Percentiles rank a stretch among this genome's conserved stretches.
phyloP scores from a whole-genome alignment of 2,329 filamentous ascomycete species.

The Knoxdaviesia capensis region DNA sequence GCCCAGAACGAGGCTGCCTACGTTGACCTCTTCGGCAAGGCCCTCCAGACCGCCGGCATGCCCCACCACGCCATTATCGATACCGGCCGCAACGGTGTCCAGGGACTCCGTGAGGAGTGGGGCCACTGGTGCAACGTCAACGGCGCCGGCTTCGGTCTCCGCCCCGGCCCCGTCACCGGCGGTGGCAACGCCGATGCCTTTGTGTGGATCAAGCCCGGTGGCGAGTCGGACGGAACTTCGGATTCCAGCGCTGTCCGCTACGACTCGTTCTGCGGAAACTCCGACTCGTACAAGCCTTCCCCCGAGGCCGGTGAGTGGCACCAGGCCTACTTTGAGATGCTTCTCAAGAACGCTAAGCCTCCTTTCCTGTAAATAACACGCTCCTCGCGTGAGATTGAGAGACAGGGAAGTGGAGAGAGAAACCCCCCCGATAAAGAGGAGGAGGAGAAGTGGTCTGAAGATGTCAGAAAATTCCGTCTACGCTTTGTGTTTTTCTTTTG shows the following conservation, averaged over 20 bases:
- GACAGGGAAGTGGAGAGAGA: background rate
- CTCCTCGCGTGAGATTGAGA: too few relatives aligned
- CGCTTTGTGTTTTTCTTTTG: too few relatives aligned
- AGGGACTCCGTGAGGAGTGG: slow-evolving; percentile 21
- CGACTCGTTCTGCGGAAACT: slow-evolving; percentile 18
- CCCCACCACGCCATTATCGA: slow-evolving; percentile 22
- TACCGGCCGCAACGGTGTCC: slow-evolving; percentile 19
- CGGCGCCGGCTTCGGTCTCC: slow-evolving; percentile 41
- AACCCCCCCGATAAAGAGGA: background rate
- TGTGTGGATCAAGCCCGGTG: slow-evolving; percentile 47
- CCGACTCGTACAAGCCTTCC: slow-evolving; percentile 23
- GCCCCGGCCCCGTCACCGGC: slow-evolving; percentile 42
- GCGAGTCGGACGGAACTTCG: slow-evolving; percentile 25
- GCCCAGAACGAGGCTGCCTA: slow-evolving; percentile 22
- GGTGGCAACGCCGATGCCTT: slow-evolving; percentile 40
- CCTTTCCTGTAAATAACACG: too few relatives aligned
- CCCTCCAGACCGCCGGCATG: slow-evolving; percentile 17
- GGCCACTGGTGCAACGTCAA: slow-evolving; percentile 44
- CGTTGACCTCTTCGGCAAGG: slow-evolving; percentile 18
- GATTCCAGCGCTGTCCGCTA: slow-evolving; percentile 14
- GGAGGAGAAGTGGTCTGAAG: too few relatives aligned
- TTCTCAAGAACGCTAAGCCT: slow-evolving; percentile 6
- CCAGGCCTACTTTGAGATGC: slow-evolving; percentile 9
- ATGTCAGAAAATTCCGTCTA: too few relatives aligned
- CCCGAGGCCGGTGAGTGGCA: slow-evolving; percentile 30